Percentiles rank a stretch among this genome's conserved stretches.
Evolutionary conservation across 768 basidiomycete genomes (phyloP).

Genomic region (Amanita inopinata): DNA sequence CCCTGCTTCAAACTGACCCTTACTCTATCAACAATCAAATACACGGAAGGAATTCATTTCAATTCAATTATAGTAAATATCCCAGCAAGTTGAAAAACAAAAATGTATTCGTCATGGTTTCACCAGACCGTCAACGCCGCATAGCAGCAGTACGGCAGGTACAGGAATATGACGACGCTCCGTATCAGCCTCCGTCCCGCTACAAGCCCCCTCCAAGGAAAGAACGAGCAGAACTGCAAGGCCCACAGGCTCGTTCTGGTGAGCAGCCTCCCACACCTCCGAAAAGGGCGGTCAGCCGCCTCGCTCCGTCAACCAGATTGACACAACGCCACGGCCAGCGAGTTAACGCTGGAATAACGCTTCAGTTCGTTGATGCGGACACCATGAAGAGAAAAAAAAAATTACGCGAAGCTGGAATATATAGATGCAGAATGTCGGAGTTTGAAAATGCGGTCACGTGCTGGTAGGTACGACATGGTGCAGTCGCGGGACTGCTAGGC

Average conservation of each 20-base stretch:
- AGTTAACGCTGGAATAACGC: conserved; percentile 1
- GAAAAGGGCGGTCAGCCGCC: conserved; percentile 1
- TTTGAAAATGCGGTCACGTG: background rate
- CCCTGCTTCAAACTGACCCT: no score
- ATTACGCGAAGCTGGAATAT: background rate
- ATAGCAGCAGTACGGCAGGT: conserved; percentile 9
- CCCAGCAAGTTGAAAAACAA: background rate
- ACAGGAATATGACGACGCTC: conserved; percentile 9
- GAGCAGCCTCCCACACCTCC: conserved; percentile 6
- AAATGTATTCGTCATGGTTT: conserved; percentile 10
- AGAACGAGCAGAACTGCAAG: conserved; percentile 3
- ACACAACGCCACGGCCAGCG: conserved; percentile 4
- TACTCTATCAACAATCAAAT: no score
- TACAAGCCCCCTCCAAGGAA: conserved; percentile 5
- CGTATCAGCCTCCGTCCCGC: background rate
- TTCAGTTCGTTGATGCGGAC: conserved; percentile 9
- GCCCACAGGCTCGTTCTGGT: conserved; percentile 3
- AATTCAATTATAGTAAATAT: no score
- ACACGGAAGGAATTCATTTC: no score
- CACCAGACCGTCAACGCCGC: conserved; percentile 8
- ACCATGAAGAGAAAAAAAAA: background rate
- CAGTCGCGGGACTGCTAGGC: background rate
- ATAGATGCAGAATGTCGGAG: background rate
- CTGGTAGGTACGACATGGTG: background rate
- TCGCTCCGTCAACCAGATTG: conserved; percentile 8